Percentiles rank a stretch among this genome's conserved stretches.
phyloP scores from a whole-genome alignment of 768 basidiomycete species.

The Psilocybe azurescens region DNA sequence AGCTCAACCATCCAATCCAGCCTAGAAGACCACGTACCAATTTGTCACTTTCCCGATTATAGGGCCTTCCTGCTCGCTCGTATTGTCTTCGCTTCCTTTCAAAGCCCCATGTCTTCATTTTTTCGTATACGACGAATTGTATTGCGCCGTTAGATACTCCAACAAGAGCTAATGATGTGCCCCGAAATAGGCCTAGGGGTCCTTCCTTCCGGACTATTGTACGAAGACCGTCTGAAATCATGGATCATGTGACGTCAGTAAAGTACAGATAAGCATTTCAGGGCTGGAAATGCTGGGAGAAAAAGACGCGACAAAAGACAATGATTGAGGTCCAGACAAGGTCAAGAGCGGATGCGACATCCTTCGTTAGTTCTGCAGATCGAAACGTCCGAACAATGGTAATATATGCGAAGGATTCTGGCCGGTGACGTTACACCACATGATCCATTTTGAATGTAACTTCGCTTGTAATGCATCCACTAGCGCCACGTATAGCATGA shows the following conservation, averaged over 20 bases:
- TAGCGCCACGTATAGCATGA: no score
- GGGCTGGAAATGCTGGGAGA: neutral
- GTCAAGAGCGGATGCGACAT: no score
- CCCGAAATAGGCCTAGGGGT: slow-evolving; percentile 79
- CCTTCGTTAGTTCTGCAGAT: no score
- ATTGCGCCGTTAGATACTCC: slow-evolving; percentile 95
- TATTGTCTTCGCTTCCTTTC: slow-evolving; percentile 74
- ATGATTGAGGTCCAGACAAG: no score
- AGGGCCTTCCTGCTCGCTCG: slow-evolving; percentile 62
- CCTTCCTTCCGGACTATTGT: slow-evolving; percentile 80
- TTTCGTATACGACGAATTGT: slow-evolving; percentile 96
- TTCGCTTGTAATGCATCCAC: no score
- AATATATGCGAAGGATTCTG: no score
- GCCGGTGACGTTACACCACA: no score
- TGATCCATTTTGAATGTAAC: no score
- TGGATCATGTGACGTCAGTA: neutral
- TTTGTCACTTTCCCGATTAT: slow-evolving; percentile 80
- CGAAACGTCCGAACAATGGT: no score
- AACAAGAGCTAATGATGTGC: slow-evolving; percentile 85
- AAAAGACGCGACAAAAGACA: neutral
- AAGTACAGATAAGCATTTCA: neutral
- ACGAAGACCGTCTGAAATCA: slow-evolving; percentile 61
- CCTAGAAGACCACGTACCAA: slow-evolving; percentile 59
- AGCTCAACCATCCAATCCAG: neutral
- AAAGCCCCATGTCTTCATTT: slow-evolving; percentile 92